A percentile compares a stretch with the other conserved stretches of the same genome.
Evolutionary conservation across 2,329 filamentous ascomycete species (phyloP).

Genomic region (Epichloe scottii): DNA sequence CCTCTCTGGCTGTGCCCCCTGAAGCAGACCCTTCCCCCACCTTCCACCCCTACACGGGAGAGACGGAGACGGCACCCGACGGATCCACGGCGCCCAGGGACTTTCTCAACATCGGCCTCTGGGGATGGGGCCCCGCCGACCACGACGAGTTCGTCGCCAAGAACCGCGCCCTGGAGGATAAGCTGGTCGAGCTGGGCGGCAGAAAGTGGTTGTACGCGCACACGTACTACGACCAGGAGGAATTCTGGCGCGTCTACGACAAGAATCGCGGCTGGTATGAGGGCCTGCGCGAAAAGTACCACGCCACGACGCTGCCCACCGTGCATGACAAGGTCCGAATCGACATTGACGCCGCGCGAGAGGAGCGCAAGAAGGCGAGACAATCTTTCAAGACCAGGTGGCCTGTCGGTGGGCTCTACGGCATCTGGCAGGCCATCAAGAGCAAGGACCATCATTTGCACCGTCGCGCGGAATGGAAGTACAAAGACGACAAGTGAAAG

Average conservation of each 20-base stretch:
- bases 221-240: slow-evolving; percentile 63
- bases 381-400: slow-evolving; percentile 33
- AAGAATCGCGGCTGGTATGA: slow-evolving; percentile 44
- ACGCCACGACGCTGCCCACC: slow-evolving; percentile 47
- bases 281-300: slow-evolving; percentile 47
- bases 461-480: slow-evolving; percentile 40
- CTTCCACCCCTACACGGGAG: slow-evolving; percentile 41
- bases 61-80: slow-evolving; percentile 15
- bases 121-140: slow-evolving; percentile 58
- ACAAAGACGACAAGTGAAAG: slow-evolving; percentile 20
- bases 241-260: slow-evolving; percentile 57
- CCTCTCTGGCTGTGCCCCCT: slow-evolving; percentile 49
- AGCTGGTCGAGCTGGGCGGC: slow-evolving; percentile 56
- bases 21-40: slow-evolving; percentile 35
- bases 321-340: slow-evolving; percentile 62
- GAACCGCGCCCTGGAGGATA: slow-evolving; percentile 60
- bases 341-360: slow-evolving; percentile 31
- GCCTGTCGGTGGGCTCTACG: slow-evolving; percentile 47
- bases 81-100: slow-evolving; percentile 12
- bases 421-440: slow-evolving; percentile 45
- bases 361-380: slow-evolving; percentile 24
- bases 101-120: slow-evolving; percentile 58
- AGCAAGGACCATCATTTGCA: slow-evolving; percentile 45
- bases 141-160: slow-evolving; percentile 48
- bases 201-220: slow-evolving; percentile 85